These are phyloP conservation scores for Colletotrichum tropicicola DNA, from an alignment of 2,329 filamentous ascomycete species.

Conservation along the genomic window DNA sequence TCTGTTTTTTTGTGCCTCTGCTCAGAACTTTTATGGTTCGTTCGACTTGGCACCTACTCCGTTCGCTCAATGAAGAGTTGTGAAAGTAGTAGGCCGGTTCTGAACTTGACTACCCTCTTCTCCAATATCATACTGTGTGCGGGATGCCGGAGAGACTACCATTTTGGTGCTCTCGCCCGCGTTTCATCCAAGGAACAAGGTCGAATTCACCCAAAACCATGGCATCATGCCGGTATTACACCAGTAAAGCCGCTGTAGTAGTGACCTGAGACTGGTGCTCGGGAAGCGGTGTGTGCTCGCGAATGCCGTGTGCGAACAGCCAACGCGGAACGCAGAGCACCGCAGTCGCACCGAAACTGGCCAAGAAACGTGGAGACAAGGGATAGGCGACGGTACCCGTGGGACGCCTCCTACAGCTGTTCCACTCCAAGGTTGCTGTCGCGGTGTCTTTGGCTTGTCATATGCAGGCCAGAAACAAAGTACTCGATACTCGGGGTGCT, in stretches of 20 bases:
- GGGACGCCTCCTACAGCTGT: too few species aligned
- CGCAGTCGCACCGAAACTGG: neutral
- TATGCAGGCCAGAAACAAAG: neutral
- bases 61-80: neutral
- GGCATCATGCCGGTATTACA: too few species aligned
- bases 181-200: neutral
- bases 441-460: too few species aligned
- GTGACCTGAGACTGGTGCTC: too few species aligned
- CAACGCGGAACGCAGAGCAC: neutral
- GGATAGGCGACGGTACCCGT: constrained; percentile 4
- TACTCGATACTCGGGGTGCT: too few species aligned
- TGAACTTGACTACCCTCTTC: neutral
- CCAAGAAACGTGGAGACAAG: neutral
- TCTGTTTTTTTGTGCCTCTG: neutral
- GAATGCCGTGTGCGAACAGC: too few species aligned
- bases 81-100: neutral
- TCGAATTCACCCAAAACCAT: neutral
- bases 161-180: neutral
- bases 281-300: too few species aligned
- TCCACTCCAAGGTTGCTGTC: neutral
- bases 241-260: too few species aligned
- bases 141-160: neutral
- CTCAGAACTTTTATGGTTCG: neutral
- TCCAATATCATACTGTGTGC: too few species aligned
- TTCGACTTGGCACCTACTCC: neutral